Evolutionary conservation across 208 protist species (phyloP), one percentile per base, ranked within the genome.

Genomic region (Acanthamoeba quina): DNA sequence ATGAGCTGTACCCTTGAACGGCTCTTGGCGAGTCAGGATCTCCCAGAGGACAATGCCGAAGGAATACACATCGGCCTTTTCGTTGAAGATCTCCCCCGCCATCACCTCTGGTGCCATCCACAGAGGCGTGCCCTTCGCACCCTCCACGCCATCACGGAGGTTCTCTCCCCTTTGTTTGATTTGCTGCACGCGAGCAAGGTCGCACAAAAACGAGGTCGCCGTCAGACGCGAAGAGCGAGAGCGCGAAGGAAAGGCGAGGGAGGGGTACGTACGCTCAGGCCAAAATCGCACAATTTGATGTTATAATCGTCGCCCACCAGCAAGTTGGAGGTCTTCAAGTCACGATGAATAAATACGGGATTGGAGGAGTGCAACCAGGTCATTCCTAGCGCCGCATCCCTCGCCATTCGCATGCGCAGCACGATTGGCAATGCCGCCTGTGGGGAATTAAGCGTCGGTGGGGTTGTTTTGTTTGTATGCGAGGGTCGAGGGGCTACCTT

Each of bases 61-160:
- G 93, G 96, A 97, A 82, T 97, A 97, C 24, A 97, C 95, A 83
- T 97, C 96, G 56, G 90, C 94, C 52, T 94, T 97, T 19, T 95
- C 94, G 90, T 96, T 95, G 66, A 94, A 97, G 26, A 72, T 31
- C 85, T 97, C 94, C 29, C 95, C 96, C 49, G 95, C 89, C 56
- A 97, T 92, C 26, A 97, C 95, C 83, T 97, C 96, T 26, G 96
- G 96, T 41, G 96, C 96, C 95, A 97, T 97, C 96, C 96, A 97
- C 34, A 96, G 68, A 62, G 95, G 95, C 31, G 95, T 96, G 64
- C 96, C 96, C 89, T 96, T 96, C 15, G 95, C 95, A 64, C 95
- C 95, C 52, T 96, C 95, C 86, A 90, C 64, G 26, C 95, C 94
- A 94, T 96, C 95, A 2, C 86, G 91, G 44, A 96, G 54, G 62